Base-by-base conservation (phyloP, 2,329 filamentous ascomycete species). In the Xylaria sp. region DNA sequence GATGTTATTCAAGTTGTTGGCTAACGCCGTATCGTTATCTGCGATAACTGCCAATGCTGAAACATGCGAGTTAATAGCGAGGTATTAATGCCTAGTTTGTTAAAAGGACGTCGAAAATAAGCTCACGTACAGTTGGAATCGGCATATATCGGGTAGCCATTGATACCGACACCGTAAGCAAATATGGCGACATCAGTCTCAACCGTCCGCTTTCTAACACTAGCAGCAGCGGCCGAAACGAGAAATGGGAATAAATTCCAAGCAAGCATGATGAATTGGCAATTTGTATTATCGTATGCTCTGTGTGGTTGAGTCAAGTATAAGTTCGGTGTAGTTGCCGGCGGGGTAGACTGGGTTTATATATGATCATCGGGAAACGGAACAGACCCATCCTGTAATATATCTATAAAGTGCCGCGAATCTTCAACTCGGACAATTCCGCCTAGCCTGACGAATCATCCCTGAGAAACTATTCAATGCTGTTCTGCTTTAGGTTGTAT, bases 151-250 rank as follows among this genome's bases (percentile, higher is more conserved):
- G 3, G 3, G 2, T 59, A 64, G 44, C 62, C 62, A 5, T 51
- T 64, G 6, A 64, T 64, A 25, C 54, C 54, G 32, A 59, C 53
- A 32, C 62, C 62, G 12, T 64, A 64, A 29, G 44, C 62, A 44
- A 59, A 64, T 32, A 64, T 23, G 62, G 3, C 42, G 53, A 53
- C 23, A 53, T 48, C 29, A 27, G 25, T 48, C 60, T 64, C 5
- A 18, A 51, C 51, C 21, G 53, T 5, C 10, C 53, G 53, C 32
- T 44, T 40, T 29, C 10, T 23, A 12, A 58, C 32, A 51, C 42
- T 12, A 16, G 53, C 62, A 32, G 32, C 50, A 23, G 62, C 62
- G 51, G 58, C 32, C 3, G 62, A 59, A 29, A 29, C 54, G 23
- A 64, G 8, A n/a, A 59, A 51, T 32, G 42, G 53, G 23, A 58